Base-by-base conservation (phyloP, 1,284 basidiomycete species). In the Gomphus sp. region DNA sequence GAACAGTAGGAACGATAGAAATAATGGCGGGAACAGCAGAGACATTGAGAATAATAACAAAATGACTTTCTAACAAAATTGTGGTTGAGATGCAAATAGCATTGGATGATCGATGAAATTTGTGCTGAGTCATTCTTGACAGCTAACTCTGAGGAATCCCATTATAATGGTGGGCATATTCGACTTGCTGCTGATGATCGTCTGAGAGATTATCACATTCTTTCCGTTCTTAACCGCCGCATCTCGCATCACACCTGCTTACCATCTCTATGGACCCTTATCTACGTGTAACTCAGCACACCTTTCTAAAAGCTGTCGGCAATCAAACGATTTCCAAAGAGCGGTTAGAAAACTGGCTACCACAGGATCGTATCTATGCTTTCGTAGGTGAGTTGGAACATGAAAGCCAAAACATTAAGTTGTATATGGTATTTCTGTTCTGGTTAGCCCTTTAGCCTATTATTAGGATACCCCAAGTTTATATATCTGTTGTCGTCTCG, bases 331-430 rank as follows among this genome's bases (percentile, higher is more conserved):
- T 88, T 25, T 71, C 75, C 4, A 60, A 72, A 6, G 59, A 69
- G 0, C 73, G 75, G 11, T 77, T 89, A 16, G 76, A 77, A 2
- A 71, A 81, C 55, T 85, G 81, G 78, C 77, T 86, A 62, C 76
- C 78, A 33, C 84, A 88, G 65, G 84, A 88, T 68, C 76, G 82
- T 53, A 79, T 86, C 51, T 88, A 87, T 65, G 85, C 84, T n/a
- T 55, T 55, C 36, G 37, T 55, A n/a, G 53, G 53, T 55, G 53
- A 25, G 53, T 55, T 5, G 12, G 25, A 45, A 45, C 44, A 6
- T 16, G 3, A 8, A 45, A 45, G 2, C 16, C 7, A 25, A 11
- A 3, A 45, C 22, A 28, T 28, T 28, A 28, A 28, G 28, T 28
- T 28, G 28, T 28, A 25, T n/a, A n/a, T n/a, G n/a, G n/a, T n/a